Conservation (phyloP, 257 asterid species). For the Thymus mandschuricus region DNA sequence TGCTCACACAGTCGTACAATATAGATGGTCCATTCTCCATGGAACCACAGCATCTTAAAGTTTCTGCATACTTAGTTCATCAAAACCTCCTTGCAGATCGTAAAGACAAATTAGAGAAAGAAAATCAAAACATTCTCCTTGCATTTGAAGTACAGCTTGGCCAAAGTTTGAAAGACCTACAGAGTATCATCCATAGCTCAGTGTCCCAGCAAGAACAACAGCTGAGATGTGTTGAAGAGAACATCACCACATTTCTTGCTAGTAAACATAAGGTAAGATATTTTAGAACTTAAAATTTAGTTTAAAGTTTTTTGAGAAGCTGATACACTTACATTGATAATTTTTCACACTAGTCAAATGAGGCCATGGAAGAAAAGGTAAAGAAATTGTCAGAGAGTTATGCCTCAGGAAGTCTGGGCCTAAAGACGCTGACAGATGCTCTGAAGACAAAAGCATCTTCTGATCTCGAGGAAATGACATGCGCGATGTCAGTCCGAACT, state of each 20-base stretch:
- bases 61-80: slow-evolving; percentile 17
- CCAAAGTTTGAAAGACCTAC: slow-evolving; percentile 65
- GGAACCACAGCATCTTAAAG: not conserved
- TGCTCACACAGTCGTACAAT: not conserved
- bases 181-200: slow-evolving; percentile 54
- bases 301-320: slow-evolving; percentile 26
- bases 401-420: slow-evolving; percentile 50
- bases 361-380: slow-evolving; percentile 64
- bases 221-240: slow-evolving; percentile 54
- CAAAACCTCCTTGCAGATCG: slow-evolving; percentile 53
- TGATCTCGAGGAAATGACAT: slow-evolving; percentile 58
- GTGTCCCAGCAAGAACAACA: slow-evolving; percentile 73
- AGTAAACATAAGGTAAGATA: slow-evolving; percentile 62
- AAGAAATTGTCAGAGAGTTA: slow-evolving; percentile 57
- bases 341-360: slow-evolving; percentile 46
- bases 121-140: slow-evolving; percentile 61
- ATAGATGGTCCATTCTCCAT: not conserved
- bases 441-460: slow-evolving; percentile 60
- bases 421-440: slow-evolving; percentile 49
- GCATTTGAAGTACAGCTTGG: slow-evolving; percentile 67
- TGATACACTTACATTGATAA: slow-evolving; percentile 26
- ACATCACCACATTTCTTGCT: slow-evolving; percentile 56
- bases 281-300: not conserved
- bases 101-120: slow-evolving; percentile 69
- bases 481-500: slow-evolving; percentile 53